Evolutionary conservation across 345 rosid genomes (phyloP), one percentile per base, ranked within the genome.

Genomic region (Lagerstroemia speciosa): DNA sequence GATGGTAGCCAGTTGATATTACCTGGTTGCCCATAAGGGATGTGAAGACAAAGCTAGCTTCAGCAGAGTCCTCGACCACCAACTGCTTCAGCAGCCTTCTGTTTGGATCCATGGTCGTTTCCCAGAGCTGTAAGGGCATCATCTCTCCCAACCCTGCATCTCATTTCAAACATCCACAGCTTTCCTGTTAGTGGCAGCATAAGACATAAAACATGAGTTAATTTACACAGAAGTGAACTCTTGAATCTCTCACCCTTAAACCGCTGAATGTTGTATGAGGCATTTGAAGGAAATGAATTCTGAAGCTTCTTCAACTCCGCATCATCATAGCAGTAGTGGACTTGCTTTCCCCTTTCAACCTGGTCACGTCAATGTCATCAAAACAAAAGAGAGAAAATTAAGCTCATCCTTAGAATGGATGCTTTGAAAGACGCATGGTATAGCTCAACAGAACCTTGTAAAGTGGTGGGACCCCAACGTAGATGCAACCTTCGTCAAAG

Each of bases 111-210:
- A 95, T 72, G 4, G 98, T 95, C 68, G 99, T 95, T 77, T 92
- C 98, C 98, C 99, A 95, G 15, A 95, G 85, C 80, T 95, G 99
- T 20, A 22, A 46, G 68, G 99, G 98, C 99, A 95, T 92, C 99
- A 95, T 95, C 83, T 95, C 98, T 80, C 99, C 98, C 82, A 92
- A 81, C 24, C 98, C 99, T 95, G 77, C 74, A 69, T 63, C 24
- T 67, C 37, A 50, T 27, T 57, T 38, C 36, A 38, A 6, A 61
- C 15, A 27, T 27, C 6, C 34, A 15, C 63, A 58, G 29, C 20
- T 58, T 30, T 27, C 19, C 63, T 30, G 34, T 58, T 26, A 58
- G 33, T 10, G 14, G 33, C 63, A 3, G 14, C 7, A 27, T 10
- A 58, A 58, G 2, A 58, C 34, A 29, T 10, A 58, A 11, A 7